Conservation (phyloP, 164 flowering plant genomes). For the Macadamia tetraphylla region DNA sequence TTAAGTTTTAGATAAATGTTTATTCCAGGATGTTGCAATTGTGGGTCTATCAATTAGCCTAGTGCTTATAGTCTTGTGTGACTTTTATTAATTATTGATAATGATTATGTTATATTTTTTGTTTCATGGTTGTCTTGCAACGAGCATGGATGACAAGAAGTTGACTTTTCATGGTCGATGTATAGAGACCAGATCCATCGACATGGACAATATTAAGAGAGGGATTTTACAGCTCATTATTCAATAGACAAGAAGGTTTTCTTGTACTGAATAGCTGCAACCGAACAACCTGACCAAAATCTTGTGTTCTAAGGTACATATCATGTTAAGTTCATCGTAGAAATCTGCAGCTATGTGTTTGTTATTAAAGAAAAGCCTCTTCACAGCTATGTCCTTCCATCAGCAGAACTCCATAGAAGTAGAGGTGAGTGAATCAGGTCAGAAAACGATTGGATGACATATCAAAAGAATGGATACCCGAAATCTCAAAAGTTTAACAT, state of each 20-base stretch:
- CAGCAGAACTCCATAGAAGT: slow-evolving; percentile 46
- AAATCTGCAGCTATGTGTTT: slow-evolving; percentile 29
- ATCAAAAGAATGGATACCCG: slow-evolving; percentile 28
- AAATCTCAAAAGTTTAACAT: slow-evolving; percentile 17
- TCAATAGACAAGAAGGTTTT: slow-evolving; percentile 45
- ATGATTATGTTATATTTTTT: too few species aligned
- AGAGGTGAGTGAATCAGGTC: slow-evolving; percentile 1
- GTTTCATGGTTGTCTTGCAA: too few species aligned
- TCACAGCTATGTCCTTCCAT: slow-evolving; percentile 64
- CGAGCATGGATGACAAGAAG: too few species aligned
- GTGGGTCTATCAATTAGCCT: too few species aligned
- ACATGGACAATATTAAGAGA: too few species aligned
- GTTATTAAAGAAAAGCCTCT: slow-evolving; percentile 38
- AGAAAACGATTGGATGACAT: slow-evolving; percentile 18
- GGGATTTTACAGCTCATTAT: too few species aligned
- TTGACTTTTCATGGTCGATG: too few species aligned
- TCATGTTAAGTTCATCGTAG: slow-evolving; percentile 51
- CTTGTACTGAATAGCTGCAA: slow-evolving; percentile 38
- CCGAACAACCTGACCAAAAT: slow-evolving; percentile 63
- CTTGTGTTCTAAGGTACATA: slow-evolving; percentile 48
- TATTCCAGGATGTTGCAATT: too few species aligned
- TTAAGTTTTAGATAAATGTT: too few species aligned
- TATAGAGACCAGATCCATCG: too few species aligned
- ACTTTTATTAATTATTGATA: too few species aligned
- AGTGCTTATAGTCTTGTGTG: too few species aligned